phyloP scores from a whole-genome alignment of 2,329 filamentous ascomycete species.

The Diplodia mutila region DNA sequence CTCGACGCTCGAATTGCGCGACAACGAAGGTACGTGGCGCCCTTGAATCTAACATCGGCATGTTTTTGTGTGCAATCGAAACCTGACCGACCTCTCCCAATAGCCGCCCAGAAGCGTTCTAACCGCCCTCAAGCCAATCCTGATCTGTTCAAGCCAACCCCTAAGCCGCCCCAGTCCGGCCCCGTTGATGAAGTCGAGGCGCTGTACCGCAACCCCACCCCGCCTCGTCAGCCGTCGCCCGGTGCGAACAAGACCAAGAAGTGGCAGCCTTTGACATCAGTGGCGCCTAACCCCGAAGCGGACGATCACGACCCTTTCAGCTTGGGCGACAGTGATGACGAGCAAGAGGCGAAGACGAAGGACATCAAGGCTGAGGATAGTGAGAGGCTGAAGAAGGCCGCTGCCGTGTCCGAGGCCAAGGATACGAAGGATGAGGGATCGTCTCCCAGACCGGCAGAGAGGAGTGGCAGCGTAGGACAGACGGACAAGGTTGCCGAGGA shows the following conservation, averaged over 20 bases:
- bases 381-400: conserved; percentile 55
- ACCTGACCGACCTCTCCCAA: conserved; percentile 32
- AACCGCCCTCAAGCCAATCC: conserved; percentile 73
- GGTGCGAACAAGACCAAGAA: conserved; percentile 73
- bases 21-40: conserved; percentile 57
- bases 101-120: conserved; percentile 60
- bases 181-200: conserved; percentile 79
- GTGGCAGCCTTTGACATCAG: conserved; percentile 89
- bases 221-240: conserved; percentile 33
- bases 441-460: conserved; percentile 40
- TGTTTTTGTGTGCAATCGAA: not conserved
- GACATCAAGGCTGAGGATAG: conserved; percentile 59
- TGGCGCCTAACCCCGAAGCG: conserved; percentile 81
- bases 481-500: conserved; percentile 53
- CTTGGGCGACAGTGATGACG: conserved; percentile 92
- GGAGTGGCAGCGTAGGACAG: conserved; percentile 48
- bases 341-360: conserved; percentile 75
- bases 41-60: not conserved
- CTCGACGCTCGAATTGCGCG: conserved; percentile 64
- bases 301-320: conserved; percentile 94
- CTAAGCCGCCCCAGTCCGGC: conserved; percentile 58
- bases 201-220: conserved; percentile 61
- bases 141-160: conserved; percentile 75
- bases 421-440: conserved; percentile 24
- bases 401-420: conserved; percentile 53